phyloP scores from a whole-genome alignment of 805 yeast species.

The Zygosaccharomyces siamensis region DNA sequence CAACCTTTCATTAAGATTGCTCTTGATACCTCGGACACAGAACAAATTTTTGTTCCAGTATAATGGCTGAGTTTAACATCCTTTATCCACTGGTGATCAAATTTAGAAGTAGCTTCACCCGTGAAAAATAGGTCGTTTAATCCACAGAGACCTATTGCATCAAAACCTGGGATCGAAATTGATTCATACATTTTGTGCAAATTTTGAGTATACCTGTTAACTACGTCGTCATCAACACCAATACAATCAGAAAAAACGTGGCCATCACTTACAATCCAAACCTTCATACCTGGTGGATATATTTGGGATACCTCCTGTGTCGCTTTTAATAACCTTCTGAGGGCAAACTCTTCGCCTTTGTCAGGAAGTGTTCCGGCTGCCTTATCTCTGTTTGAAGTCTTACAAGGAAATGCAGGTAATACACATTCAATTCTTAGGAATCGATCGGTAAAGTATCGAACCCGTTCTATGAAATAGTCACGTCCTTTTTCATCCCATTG shows the following conservation, averaged over 20 bases:
- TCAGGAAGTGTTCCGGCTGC: constrained; percentile 49
- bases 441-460: constrained; percentile 47
- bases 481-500: constrained; percentile 48
- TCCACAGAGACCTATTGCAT: constrained; percentile 40
- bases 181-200: constrained; percentile 42
- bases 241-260: constrained; percentile 63
- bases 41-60: constrained; percentile 38
- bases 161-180: constrained; percentile 32
- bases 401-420: constrained; percentile 62
- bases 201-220: constrained; percentile 43
- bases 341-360: constrained; percentile 46
- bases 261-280: constrained; percentile 59
- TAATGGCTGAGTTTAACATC: constrained; percentile 34
- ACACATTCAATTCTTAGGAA: constrained; percentile 48
- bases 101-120: constrained; percentile 25
- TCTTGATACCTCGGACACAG: constrained; percentile 38
- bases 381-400: constrained; percentile 52
- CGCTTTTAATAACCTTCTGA: constrained; percentile 36
- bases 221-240: constrained; percentile 54
- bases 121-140: constrained; percentile 39
- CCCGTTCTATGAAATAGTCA: constrained; percentile 39
- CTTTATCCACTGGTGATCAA: constrained; percentile 31
- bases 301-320: constrained; percentile 34
- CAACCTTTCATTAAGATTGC: constrained; percentile 42
- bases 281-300: constrained; percentile 52